phyloP scores from a whole-genome alignment of 306 rosid genomes.

The Carpinus fangiana region DNA sequence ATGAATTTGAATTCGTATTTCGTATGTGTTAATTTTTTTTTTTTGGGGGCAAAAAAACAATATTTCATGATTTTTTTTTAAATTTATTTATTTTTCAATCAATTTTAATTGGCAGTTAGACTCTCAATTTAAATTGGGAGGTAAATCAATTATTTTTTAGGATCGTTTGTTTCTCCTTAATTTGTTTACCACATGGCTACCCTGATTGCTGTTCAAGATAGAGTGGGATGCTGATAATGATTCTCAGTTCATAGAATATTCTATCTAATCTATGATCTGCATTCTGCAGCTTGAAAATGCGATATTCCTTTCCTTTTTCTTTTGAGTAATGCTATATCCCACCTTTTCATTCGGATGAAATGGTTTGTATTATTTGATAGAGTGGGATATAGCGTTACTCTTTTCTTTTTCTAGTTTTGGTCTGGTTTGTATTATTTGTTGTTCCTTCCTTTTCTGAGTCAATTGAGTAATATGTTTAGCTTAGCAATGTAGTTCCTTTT shows the following conservation, averaged over 20 bases:
- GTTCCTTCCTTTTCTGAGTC: neutral
- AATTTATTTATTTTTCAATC: neutral
- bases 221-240: neutral
- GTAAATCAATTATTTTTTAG: neutral
- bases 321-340: too few relatives aligned
- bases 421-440: neutral
- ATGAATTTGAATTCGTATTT: too few relatives aligned
- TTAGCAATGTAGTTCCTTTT: neutral
- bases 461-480: neutral
- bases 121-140: too few relatives aligned
- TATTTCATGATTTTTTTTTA: neutral
- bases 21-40: too few relatives aligned
- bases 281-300: neutral
- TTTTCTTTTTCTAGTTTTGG: too few relatives aligned
- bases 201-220: neutral
- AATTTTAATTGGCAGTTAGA: neutral
- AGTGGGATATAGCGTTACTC: too few relatives aligned
- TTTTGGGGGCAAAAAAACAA: too few relatives aligned
- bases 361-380: too few relatives aligned
- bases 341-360: too few relatives aligned
- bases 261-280: neutral
- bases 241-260: neutral
- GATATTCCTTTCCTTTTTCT: neutral
- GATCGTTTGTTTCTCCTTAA: neutral
- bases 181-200: neutral